These are phyloP conservation scores for Septoria petroselini DNA, from an alignment of 2,329 filamentous ascomycete species.

Conservation along the genomic window DNA sequence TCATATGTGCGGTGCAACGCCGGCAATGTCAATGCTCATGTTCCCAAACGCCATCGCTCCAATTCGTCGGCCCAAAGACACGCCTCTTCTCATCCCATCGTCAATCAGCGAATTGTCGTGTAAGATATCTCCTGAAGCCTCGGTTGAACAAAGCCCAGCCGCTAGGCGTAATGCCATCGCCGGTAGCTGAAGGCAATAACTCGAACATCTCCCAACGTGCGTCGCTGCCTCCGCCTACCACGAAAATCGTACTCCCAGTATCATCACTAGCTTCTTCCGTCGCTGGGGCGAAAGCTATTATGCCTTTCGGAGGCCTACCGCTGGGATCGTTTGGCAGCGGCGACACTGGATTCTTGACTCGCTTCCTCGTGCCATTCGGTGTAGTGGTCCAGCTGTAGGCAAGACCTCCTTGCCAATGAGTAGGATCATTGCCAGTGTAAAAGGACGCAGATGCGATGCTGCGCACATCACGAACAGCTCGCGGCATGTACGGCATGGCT, in stretches of 20 bases:
- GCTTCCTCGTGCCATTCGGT: slow-evolving; percentile 37
- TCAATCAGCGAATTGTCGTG: slow-evolving; percentile 37
- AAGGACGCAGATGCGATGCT: slow-evolving; percentile 79
- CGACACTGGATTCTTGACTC: slow-evolving; percentile 38
- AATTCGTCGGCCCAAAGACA: no score
- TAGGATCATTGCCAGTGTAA: slow-evolving; percentile 72
- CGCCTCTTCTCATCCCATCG: not conserved
- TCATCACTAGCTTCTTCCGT: slow-evolving; percentile 25
- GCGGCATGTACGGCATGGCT: slow-evolving; percentile 56
- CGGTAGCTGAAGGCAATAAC: slow-evolving; percentile 23
- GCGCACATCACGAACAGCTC: slow-evolving; percentile 84
- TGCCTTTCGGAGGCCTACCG: slow-evolving; percentile 69
- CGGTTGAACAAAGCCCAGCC: slow-evolving; percentile 31
- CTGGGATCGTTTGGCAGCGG: slow-evolving; percentile 54
- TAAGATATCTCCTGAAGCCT: slow-evolving; percentile 37
- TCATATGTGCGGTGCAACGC: slow-evolving; percentile 5
- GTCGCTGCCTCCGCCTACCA: slow-evolving; percentile 38
- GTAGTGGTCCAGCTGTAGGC: slow-evolving; percentile 35
- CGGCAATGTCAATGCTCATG: slow-evolving; percentile 6
- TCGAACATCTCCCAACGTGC: slow-evolving; percentile 39
- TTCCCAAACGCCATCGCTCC: no score
- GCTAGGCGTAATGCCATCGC: slow-evolving; percentile 14
- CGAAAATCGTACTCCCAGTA: slow-evolving; percentile 31
- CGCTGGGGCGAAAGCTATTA: slow-evolving; percentile 68
- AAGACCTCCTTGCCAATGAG: slow-evolving; percentile 39